These are phyloP conservation scores for Arabis hirsuta DNA, from an alignment of 345 rosid species.

Conservation along the genomic window DNA sequence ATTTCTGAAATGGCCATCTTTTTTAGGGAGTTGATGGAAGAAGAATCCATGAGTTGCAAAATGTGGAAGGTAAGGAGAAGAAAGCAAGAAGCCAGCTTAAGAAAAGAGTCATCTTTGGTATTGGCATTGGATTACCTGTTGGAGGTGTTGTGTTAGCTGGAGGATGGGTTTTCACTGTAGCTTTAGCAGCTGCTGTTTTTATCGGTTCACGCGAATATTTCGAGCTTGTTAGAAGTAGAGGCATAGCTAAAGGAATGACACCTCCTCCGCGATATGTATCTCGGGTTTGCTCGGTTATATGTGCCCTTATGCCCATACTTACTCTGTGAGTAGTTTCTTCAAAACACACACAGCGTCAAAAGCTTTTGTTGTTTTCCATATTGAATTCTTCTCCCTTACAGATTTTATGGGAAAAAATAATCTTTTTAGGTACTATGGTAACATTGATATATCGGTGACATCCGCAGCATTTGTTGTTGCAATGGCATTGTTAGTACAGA, in stretches of 20 bases:
- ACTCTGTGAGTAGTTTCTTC: slow-evolving; percentile 95
- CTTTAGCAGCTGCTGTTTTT: slow-evolving; percentile 69
- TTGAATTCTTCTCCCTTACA: too few species aligned
- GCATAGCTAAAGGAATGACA: slow-evolving; percentile 89
- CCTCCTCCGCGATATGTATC: slow-evolving; percentile 96
- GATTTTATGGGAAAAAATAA: slow-evolving; percentile 24
- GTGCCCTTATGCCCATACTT: slow-evolving; percentile 79
- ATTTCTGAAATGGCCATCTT: too few species aligned
- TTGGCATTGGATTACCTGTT: slow-evolving; percentile 72
- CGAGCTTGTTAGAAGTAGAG: slow-evolving; percentile 81
- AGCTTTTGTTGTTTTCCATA: too few species aligned
- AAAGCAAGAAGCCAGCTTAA: slow-evolving; percentile 61
- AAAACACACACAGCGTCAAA: too few species aligned
- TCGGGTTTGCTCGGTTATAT: slow-evolving; percentile 81
- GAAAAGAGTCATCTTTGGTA: slow-evolving; percentile 76
- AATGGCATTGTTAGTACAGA: slow-evolving; percentile 78
- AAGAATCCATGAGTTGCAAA: slow-evolving; percentile 38
- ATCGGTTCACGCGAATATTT: slow-evolving; percentile 82
- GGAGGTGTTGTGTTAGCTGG: slow-evolving; percentile 89
- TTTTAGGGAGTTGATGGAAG: slow-evolving; percentile 54
- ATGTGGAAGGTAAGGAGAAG: slow-evolving; percentile 46
- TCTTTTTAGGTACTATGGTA: slow-evolving; percentile 74
- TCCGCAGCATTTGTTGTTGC: slow-evolving; percentile 86
- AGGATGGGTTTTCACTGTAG: slow-evolving; percentile 79
- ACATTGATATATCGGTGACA: slow-evolving; percentile 77